Evolutionary conservation across 192 early-diverging fungal genomes (phyloP).

Genomic region (Entrophospora sp.): DNA sequence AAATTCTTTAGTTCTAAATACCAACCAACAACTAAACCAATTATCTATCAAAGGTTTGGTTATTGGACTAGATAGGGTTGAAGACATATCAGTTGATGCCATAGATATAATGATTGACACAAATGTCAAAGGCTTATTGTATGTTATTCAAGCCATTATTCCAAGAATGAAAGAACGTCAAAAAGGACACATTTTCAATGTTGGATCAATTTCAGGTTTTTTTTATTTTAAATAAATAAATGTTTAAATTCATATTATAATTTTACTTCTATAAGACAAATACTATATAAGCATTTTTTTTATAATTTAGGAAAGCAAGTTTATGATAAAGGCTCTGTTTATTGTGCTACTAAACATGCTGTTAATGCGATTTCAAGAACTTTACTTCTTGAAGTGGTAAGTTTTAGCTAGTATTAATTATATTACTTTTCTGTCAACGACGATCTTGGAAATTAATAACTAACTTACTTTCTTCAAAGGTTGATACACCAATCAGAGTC

Average conservation of each 20-base stretch:
- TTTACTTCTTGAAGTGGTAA: conserved; percentile 54
- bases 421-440: too few species aligned
- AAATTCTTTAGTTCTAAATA: not conserved
- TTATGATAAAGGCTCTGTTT: conserved; percentile 70
- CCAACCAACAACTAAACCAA: too few species aligned
- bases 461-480: too few species aligned
- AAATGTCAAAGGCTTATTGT: conserved; percentile 83
- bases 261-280: not conserved
- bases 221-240: too few species aligned
- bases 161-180: conserved; percentile 62
- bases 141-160: conserved; percentile 67
- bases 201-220: conserved; percentile 69
- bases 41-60: conserved; percentile 64
- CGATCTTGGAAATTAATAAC: too few species aligned
- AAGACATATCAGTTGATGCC: conserved; percentile 43
- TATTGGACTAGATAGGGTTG: conserved; percentile 59
- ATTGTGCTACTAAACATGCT: conserved; percentile 79
- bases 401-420: not conserved
- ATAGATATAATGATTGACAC: conserved; percentile 79
- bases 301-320: conserved; percentile 32
- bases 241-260: not conserved
- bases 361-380: conserved; percentile 76
- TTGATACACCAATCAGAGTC: conserved; percentile 62
- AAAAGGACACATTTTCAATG: conserved; percentile 75
- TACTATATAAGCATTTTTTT: not conserved